Evolutionary conservation across 345 rosid species (phyloP).

Genomic region (Arabidopsis arenosa): DNA sequence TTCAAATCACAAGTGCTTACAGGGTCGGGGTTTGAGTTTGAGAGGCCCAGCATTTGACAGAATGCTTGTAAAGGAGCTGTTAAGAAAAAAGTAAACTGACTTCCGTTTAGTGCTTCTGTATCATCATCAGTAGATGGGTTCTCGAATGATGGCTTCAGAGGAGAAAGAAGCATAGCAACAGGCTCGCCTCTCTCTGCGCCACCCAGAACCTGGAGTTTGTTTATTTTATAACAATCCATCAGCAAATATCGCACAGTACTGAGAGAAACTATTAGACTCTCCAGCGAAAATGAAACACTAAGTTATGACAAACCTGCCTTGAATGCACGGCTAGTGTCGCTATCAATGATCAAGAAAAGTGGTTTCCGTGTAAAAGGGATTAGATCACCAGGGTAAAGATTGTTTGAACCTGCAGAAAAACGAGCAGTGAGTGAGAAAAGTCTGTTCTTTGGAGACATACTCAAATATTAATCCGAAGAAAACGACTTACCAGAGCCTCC

Average conservation of each 20-base stretch:
- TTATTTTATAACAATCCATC: not conserved
- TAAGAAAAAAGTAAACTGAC: conserved; percentile 94
- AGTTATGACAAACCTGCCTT: conserved; percentile 99
- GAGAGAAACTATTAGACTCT: conserved; percentile 27
- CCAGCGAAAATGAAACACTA: conserved; percentile 39
- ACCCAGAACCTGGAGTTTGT: conserved; percentile 65
- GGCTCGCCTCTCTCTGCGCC: conserved; percentile 95
- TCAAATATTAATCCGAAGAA: conserved; percentile 18
- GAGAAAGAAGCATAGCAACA: conserved; percentile 89
- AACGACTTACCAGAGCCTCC: conserved; percentile 67
- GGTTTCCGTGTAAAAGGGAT: conserved; percentile 95
- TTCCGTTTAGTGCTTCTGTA: conserved; percentile 52
- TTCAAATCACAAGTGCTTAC: conserved; percentile 50
- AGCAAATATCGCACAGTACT: conserved; percentile 27
- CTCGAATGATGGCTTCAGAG: conserved; percentile 65
- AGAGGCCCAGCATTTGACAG: conserved; percentile 76
- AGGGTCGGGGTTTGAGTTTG: conserved; percentile 50
- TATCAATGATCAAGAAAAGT: conserved; percentile 90
- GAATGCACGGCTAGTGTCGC: conserved; percentile 99
- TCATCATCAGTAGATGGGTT: conserved; percentile 54
- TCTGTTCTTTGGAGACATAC: conserved; percentile 3
- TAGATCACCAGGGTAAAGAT: conserved; percentile 89
- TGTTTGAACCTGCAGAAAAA: conserved; percentile 65
- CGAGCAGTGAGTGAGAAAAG: conserved; percentile 20
- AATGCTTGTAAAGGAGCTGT: conserved; percentile 92